A percentile compares a stretch with the other conserved stretches of the same genome.
phyloP scores from a whole-genome alignment of 163 green algal species.

The Scenedesmus sp. region DNA sequence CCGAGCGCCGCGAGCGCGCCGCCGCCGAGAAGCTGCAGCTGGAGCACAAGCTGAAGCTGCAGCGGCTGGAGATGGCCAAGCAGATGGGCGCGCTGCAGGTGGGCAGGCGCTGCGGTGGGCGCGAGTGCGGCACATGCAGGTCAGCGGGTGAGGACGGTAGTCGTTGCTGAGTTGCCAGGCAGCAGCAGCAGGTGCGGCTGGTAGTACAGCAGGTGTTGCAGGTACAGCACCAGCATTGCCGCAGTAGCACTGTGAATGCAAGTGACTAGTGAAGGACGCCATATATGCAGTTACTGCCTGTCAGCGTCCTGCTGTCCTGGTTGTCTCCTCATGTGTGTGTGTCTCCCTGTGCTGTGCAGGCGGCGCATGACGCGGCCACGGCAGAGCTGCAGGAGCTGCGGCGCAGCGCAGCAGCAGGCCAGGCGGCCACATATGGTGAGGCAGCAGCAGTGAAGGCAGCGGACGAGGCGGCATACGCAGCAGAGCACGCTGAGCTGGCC shows the following conservation, averaged over 20 bases:
- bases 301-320: not conserved
- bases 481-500: conserved; percentile 36
- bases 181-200: not conserved
- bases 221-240: no score
- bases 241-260: no score
- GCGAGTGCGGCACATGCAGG: not conserved
- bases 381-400: conserved; percentile 43
- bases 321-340: not conserved
- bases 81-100: conserved; percentile 34
- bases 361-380: conserved; percentile 27
- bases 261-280: not conserved
- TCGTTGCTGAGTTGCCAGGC: not conserved
- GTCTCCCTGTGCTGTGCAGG: not conserved
- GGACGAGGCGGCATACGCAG: conserved; percentile 5
- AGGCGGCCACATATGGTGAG: not conserved
- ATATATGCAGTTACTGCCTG: not conserved
- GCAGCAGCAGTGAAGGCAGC: not conserved
- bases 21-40: conserved; percentile 46
- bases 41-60: conserved; percentile 52
- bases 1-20: conserved; percentile 31
- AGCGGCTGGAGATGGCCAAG: conserved; percentile 42
- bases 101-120: no score
- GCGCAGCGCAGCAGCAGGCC: not conserved
- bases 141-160: not conserved
- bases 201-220: not conserved